Percentiles rank a stretch among this genome's conserved stretches.
phyloP scores from a whole-genome alignment of 257 asterid genomes.

The Nicotiana knightiana region DNA sequence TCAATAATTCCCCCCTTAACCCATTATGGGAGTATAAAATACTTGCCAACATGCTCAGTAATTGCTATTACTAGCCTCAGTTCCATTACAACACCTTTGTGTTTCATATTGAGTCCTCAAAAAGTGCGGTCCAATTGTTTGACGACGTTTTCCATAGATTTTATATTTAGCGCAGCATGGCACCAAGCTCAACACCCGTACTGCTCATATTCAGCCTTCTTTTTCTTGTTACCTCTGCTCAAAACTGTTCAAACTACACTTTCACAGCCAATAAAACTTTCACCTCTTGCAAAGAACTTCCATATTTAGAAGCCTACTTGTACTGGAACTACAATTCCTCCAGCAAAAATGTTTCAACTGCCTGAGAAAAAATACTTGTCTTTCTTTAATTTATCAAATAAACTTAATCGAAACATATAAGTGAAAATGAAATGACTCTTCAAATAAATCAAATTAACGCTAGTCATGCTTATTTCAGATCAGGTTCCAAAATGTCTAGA shows the following conservation, averaged over 20 bases:
- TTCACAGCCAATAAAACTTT: slow-evolving; percentile 24
- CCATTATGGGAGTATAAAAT: not conserved
- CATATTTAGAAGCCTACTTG: slow-evolving; percentile 31
- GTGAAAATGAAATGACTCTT: too few species aligned
- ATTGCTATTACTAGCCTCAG: not conserved
- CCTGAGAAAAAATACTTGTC: not conserved
- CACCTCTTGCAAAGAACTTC: slow-evolving; percentile 32
- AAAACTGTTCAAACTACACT: slow-evolving; percentile 32
- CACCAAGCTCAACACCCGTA: not conserved
- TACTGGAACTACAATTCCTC: slow-evolving; percentile 44
- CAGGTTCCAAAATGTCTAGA: not conserved
- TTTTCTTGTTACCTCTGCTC: slow-evolving; percentile 16
- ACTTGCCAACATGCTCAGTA: not conserved
- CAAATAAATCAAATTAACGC: too few species aligned
- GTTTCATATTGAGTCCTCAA: slow-evolving; percentile 10
- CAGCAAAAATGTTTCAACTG: slow-evolving; percentile 14
- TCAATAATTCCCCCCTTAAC: not conserved
- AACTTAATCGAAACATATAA: not conserved
- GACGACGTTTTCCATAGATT: not conserved
- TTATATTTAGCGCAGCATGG: not conserved
- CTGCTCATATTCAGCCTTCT: not conserved
- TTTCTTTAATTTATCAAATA: not conserved
- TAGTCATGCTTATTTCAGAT: not conserved
- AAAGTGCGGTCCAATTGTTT: slow-evolving; percentile 1
- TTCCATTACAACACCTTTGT: not conserved